These are phyloP conservation scores for Saccharomycopsis fermentans DNA, from an alignment of 805 yeast genomes.

Conservation along the genomic window DNA sequence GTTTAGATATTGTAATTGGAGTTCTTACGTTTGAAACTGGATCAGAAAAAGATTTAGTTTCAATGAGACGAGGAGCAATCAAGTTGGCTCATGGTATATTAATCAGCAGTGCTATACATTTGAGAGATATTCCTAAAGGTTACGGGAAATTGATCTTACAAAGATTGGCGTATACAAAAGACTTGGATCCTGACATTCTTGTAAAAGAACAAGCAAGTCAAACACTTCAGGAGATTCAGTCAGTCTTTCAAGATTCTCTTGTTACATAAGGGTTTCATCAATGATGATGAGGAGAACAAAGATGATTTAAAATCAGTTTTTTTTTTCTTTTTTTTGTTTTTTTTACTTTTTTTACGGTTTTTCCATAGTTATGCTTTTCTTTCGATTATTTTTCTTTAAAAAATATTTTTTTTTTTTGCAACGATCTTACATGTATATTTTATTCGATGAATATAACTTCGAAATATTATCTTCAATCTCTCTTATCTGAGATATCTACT, in stretches of 20 bases:
- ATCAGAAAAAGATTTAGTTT: slow-evolving; percentile 31
- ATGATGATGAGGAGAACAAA: too few relatives aligned
- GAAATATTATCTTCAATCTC: too few relatives aligned
- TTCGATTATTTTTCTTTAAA: not conserved
- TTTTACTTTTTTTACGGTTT: not conserved
- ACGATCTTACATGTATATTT: not conserved
- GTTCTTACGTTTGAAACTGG: slow-evolving; percentile 49
- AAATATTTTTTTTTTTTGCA: not conserved
- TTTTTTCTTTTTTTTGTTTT: too few relatives aligned
- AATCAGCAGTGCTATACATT: slow-evolving; percentile 31
- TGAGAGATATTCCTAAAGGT: slow-evolving; percentile 39
- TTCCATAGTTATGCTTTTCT: not conserved
- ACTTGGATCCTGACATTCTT: slow-evolving; percentile 12
- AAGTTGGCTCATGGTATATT: slow-evolving; percentile 56
- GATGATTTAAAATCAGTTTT: not conserved
- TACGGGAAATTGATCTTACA: slow-evolving; percentile 27
- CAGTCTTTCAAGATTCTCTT: not conserved
- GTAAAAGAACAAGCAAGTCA: slow-evolving; percentile 15
- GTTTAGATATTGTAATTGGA: slow-evolving; percentile 71
- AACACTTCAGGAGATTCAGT: slow-evolving; percentile 3
- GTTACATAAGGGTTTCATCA: too few relatives aligned
- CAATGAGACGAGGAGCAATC: slow-evolving; percentile 68
- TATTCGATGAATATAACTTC: not conserved
- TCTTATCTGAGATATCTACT: not conserved
- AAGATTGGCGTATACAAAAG: not conserved